These are phyloP conservation scores for Citrus unshiu DNA, from an alignment of 345 rosid species.

Conservation along the genomic window DNA sequence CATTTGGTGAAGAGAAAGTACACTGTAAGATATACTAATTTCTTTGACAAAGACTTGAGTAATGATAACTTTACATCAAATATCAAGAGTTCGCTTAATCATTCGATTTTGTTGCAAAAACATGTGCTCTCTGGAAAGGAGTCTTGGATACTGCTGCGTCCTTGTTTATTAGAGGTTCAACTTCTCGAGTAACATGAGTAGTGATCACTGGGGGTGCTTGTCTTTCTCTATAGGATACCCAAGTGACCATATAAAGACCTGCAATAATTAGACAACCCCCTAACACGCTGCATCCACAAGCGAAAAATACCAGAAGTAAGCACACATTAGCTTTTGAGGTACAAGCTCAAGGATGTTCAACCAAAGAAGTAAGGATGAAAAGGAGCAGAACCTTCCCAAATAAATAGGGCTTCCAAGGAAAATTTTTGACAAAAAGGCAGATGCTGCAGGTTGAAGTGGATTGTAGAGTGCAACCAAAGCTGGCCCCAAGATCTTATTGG, in stretches of 20 bases:
- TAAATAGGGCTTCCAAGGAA: constrained; percentile 93
- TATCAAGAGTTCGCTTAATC: constrained; percentile 23
- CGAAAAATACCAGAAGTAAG: constrained; percentile 8
- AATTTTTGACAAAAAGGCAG: constrained; percentile 75
- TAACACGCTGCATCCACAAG: constrained; percentile 43
- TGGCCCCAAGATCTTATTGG: constrained; percentile 93
- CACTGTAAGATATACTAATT: background rate
- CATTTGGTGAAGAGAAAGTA: background rate
- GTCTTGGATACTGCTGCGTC: constrained; percentile 42
- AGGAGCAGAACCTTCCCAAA: constrained; percentile 72
- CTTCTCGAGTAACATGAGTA: constrained; percentile 32
- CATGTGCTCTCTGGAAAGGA: constrained; percentile 40
- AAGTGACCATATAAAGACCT: constrained; percentile 82
- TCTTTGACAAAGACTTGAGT: background rate
- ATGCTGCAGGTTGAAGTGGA: constrained; percentile 95
- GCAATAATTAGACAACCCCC: constrained; percentile 80
- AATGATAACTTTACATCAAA: background rate
- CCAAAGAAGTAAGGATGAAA: background rate
- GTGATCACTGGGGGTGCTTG: constrained; percentile 24
- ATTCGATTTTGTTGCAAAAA: constrained; percentile 39
- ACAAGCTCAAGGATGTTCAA: background rate
- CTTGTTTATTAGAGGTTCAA: constrained; percentile 57
- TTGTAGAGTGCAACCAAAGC: constrained; percentile 92
- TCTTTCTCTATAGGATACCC: constrained; percentile 75
- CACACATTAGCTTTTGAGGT: background rate